These are phyloP conservation scores for Lupinus albus DNA, from an alignment of 306 rosid genomes.

Conservation along the genomic window DNA sequence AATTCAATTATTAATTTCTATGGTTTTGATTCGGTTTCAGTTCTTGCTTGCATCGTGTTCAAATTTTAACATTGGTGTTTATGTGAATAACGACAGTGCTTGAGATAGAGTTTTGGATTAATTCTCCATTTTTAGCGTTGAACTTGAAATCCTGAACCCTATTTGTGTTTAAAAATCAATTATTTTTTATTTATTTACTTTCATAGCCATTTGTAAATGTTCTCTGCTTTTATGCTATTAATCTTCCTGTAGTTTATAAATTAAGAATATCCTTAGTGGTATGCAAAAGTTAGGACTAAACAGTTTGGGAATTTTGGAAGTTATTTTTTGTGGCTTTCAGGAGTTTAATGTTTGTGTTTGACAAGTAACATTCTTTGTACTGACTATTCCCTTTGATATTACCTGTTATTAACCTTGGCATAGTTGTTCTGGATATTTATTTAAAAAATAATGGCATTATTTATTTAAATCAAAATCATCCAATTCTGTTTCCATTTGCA, in stretches of 20 bases:
- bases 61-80: background rate
- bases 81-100: background rate
- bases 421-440: constrained; percentile 14
- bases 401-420: constrained; percentile 3
- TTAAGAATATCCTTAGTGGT: background rate
- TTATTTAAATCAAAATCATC: constrained; percentile 18
- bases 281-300: background rate
- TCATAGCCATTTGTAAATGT: background rate
- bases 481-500: constrained; percentile 30
- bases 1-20: background rate
- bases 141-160: background rate
- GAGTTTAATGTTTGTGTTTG: constrained; percentile 4
- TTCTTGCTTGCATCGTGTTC: background rate
- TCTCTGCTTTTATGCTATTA: background rate
- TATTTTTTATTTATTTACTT: background rate
- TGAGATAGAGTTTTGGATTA: background rate
- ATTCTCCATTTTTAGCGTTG: constrained; percentile 19
- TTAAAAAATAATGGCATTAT: constrained; percentile 7
- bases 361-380: background rate
- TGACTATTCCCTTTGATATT: background rate
- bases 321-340: constrained; percentile 15
- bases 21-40: background rate
- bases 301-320: background rate
- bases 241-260: background rate
- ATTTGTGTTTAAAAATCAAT: constrained; percentile 5